phyloP scores from a whole-genome alignment of 805 yeast genomes.

The Candida gorgasii region DNA sequence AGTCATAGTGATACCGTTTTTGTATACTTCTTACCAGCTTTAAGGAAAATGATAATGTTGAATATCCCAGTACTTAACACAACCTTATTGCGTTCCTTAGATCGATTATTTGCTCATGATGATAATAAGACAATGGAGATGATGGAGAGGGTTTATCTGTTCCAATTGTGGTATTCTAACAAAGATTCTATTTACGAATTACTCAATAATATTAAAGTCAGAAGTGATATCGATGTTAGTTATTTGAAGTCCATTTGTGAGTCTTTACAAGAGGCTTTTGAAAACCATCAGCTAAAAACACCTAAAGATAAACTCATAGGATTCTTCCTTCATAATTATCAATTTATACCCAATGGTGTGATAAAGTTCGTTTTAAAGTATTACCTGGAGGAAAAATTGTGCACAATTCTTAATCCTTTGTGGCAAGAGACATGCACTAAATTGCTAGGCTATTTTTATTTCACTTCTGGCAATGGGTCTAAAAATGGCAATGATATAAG shows the following conservation, averaged over 20 bases:
- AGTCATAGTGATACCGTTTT: conserved; percentile 21
- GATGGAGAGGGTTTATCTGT: conserved; percentile 30
- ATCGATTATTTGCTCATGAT: conserved; percentile 35
- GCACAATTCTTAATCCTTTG: conserved; percentile 51
- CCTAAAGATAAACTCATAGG: conserved; percentile 43
- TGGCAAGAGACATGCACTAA: conserved; percentile 53
- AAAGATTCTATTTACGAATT: conserved; percentile 42
- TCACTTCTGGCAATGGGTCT: not conserved
- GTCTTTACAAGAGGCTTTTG: conserved; percentile 33
- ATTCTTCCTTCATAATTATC: conserved; percentile 40
- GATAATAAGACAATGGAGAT: conserved; percentile 12
- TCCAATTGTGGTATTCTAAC: conserved; percentile 42
- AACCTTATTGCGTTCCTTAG: conserved; percentile 41
- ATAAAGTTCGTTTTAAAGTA: conserved; percentile 47
- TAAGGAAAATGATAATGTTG: conserved; percentile 29
- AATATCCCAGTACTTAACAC: conserved; percentile 41
- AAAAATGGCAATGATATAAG: not conserved
- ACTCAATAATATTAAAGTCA: conserved; percentile 24
- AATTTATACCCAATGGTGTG: conserved; percentile 34
- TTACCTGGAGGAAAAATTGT: conserved; percentile 50
- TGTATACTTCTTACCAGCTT: conserved; percentile 30
- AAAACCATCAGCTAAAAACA: conserved; percentile 38
- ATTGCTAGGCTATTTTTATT: conserved; percentile 48
- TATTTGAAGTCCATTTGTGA: conserved; percentile 36
- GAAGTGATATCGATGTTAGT: conserved; percentile 28